Evolutionary conservation across 108 stramenopile genomes (phyloP), one percentile per base, ranked within the genome.

Genomic region (Tribonema minus): DNA sequence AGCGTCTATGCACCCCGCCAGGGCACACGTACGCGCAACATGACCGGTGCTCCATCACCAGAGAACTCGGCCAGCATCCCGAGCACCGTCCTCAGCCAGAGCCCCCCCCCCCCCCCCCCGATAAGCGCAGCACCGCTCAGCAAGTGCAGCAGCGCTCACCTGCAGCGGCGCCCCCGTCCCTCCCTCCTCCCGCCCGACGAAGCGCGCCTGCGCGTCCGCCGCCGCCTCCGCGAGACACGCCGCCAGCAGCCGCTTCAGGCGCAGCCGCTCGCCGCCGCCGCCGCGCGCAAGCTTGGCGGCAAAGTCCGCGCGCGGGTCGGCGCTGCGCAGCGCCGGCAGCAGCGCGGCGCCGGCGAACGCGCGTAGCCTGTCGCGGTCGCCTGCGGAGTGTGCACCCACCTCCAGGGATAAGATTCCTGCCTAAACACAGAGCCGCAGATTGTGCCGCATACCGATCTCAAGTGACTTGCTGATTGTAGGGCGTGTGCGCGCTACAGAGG

Each of bases 241-340:
- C 2, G 4, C 71, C 37, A 72, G 71, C 9, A 72, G 61, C 38
- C 61, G 7, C 30, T 60, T 25, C 4, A 72, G 71, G 71, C 71
- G 71, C 20, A 72, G 71, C 61, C 61, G 41, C 2, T 61, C 9
- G 3, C 60, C 71, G 9, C 0, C 61, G 29, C 26, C 37, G 29
- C 3, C 71, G 29, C 37, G 46, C 4, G 23, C 67, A 36, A n/a
- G 27, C 37, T 36, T 33, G 0, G 26, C 37, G 1, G 35, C 27
- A 3, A n/a, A n/a, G 6, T 28, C 26, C 39, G 37, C 28, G 3
- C 26, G 27, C n/a, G 37, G 27, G 38, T n/a, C n/a, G n/a, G n/a
- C n/a, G n/a, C n/a, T n/a, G n/a, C n/a, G n/a, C n/a, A n/a, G n/a
- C n/a, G n/a, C 1, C 37, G n/a, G 27, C 27, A 20, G 30, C 15